Evolutionary conservation across 2,329 filamentous ascomycete genomes (phyloP), one percentile per base, ranked within the genome.

Genomic region (Raffaelea ambrosiae): DNA sequence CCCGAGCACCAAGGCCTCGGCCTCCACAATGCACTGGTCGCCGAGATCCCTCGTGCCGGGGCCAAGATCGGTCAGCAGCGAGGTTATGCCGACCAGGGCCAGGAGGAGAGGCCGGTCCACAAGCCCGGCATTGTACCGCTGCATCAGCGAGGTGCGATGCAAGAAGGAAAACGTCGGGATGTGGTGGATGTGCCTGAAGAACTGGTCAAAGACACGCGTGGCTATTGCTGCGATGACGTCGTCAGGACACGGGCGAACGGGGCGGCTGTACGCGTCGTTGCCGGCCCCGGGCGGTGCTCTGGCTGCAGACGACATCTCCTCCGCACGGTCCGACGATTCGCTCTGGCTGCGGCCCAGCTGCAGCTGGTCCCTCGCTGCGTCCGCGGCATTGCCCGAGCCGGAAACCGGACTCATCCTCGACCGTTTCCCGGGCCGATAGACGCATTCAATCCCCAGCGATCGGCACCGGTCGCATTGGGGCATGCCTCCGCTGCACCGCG

Each of bases 81-180:
- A 73, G 2, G 76, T 77, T 55, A 79, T 75, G 44, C 75, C 76
- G 8, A 79, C 65, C 4, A 79, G 61, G 36, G 75, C 73, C 4
- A 79, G 65, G 4, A 79, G 63, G 7, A 80, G 63, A 2, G 74
- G 65, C 38, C 68, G 70, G 55, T 79, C 76, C 53, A 79, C 72
- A 52, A 74, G 74, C 43, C 74, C 75, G 4, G 73, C 69, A 53
- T 77, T 71, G 57, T 77, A 77, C 26, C 76, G 69, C 57, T 79
- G 75, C 74, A 78, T 77, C 21, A 79, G 69, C 2, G 76, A 79
- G 13, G 76, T 74, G 22, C 75, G 73, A 55, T 80, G 76, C 16
- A 80, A 61, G 48, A 79, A 80, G 11, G 74, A 76, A 61, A 75
- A 76, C 54, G 76, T 74, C 40, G 76, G 74, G 45, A 79, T 74